Conservation (phyloP, 306 rosid genomes). For the Prunus padus region DNA sequence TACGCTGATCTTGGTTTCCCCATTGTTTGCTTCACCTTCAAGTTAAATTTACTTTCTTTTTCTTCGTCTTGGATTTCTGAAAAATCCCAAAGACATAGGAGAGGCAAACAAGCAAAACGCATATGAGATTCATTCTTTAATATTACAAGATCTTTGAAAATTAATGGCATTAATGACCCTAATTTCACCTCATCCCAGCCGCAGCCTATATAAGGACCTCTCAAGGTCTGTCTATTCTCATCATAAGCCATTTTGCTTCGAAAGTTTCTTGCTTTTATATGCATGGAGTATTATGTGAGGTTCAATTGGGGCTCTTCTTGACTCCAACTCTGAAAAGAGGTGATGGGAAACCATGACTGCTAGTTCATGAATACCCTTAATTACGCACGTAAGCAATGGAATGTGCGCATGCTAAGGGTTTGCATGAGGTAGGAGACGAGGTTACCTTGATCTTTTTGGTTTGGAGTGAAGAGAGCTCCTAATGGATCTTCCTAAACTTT, state of each 20-base stretch:
- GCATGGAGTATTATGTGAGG: not conserved
- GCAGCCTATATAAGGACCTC: constrained; percentile 24
- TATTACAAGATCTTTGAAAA: not conserved
- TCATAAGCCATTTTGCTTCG: not conserved
- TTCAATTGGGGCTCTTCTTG: constrained; percentile 42
- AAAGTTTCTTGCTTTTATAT: not conserved
- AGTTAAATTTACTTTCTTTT: no score
- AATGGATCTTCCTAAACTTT: not conserved
- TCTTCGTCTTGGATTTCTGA: no score
- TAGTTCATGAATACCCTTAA: constrained; percentile 58
- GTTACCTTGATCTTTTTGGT: constrained; percentile 49
- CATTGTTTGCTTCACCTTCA: no score
- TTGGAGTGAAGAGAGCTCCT: constrained; percentile 79
- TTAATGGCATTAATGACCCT: constrained; percentile 9
- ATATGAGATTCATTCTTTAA: not conserved
- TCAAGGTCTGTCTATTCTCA: not conserved
- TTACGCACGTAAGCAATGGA: not conserved
- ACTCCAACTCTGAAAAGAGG: constrained; percentile 54
- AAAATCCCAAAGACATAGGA: no score
- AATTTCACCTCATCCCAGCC: not conserved
- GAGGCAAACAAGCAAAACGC: no score
- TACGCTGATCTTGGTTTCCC: no score
- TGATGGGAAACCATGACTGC: constrained; percentile 58
- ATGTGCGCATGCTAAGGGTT: constrained; percentile 35
- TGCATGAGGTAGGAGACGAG: constrained; percentile 61